phyloP scores from a whole-genome alignment of 805 yeast species.

The Candida morakotiae region DNA sequence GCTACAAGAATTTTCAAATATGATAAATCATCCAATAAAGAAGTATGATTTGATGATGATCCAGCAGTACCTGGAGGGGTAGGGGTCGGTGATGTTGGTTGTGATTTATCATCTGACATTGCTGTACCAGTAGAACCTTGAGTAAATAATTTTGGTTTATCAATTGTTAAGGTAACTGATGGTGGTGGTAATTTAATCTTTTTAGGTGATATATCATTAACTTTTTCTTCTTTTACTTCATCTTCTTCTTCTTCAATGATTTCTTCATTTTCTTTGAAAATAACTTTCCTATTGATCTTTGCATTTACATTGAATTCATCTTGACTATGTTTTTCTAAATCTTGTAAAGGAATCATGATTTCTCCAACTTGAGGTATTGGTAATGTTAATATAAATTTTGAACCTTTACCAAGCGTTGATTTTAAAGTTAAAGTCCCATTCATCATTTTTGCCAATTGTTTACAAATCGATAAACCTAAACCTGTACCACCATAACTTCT shows the following conservation, averaged over 20 bases:
- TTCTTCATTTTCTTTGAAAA: constrained; percentile 20
- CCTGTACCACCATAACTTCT: constrained; percentile 96
- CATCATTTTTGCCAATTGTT: constrained; percentile 90
- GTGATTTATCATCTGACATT: constrained; percentile 19
- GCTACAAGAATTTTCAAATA: constrained; percentile 69
- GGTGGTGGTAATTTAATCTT: not conserved
- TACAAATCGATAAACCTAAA: constrained; percentile 81
- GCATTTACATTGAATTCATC: constrained; percentile 64
- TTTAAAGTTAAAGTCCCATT: constrained; percentile 74
- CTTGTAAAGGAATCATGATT: constrained; percentile 33
- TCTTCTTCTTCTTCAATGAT: constrained; percentile 1
- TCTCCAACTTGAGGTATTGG: constrained; percentile 69
- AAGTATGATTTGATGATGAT: constrained; percentile 9
- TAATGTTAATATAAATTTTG: constrained; percentile 75
- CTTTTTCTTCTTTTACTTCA: not conserved
- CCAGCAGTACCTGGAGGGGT: constrained; percentile 8
- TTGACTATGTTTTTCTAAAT: constrained; percentile 45
- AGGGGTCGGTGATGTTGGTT: constrained; percentile 4
- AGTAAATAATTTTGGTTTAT: constrained; percentile 41
- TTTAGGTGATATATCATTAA: not conserved
- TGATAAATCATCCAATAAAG: constrained; percentile 22
- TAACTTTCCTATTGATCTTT: constrained; percentile 48
- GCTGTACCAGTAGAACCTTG: constrained; percentile 53
- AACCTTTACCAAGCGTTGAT: constrained; percentile 77
- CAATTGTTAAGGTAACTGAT: not conserved